These are phyloP conservation scores for Eucalyptus sp. DNA, from an alignment of 345 rosid genomes.

Conservation along the genomic window DNA sequence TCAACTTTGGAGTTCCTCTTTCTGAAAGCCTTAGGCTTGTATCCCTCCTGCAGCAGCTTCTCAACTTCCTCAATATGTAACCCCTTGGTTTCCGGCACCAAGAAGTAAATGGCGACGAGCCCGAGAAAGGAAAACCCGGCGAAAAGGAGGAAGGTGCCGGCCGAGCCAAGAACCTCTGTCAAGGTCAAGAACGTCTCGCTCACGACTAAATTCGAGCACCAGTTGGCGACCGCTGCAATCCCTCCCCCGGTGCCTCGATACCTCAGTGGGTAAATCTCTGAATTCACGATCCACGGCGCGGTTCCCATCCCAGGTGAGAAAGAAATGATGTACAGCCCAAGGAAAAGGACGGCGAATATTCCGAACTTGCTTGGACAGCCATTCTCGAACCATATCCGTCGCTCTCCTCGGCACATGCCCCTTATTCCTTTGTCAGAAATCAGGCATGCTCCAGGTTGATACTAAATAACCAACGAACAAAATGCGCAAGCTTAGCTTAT, in stretches of 20 bases:
- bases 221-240: constrained; percentile 66
- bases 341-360: constrained; percentile 45
- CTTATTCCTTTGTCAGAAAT: constrained; percentile 5
- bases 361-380: constrained; percentile 83
- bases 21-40: constrained; percentile 20
- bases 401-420: constrained; percentile 13
- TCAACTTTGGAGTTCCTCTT: background rate
- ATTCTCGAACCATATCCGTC: constrained; percentile 38
- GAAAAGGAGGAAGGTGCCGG: constrained; percentile 59
- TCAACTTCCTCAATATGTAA: constrained; percentile 71
- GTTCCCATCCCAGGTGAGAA: constrained; percentile 87
- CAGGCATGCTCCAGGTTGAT: constrained; percentile 72
- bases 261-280: constrained; percentile 71
- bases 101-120: constrained; percentile 37
- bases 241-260: constrained; percentile 88
- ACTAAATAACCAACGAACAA: constrained; percentile 20
- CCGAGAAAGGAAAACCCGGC: constrained; percentile 36
- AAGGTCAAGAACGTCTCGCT: constrained; percentile 52
- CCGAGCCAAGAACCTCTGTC: constrained; percentile 41
- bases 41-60: constrained; percentile 50
- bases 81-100: constrained; percentile 88
- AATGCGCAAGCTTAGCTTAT: background rate
- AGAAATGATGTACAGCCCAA: constrained; percentile 55
- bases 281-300: constrained; percentile 74
- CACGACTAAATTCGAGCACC: constrained; percentile 66